A percentile compares a stretch with the other conserved stretches of the same genome.
phyloP scores from a whole-genome alignment of 768 basidiomycete species.

The Psilocybe sp. region DNA sequence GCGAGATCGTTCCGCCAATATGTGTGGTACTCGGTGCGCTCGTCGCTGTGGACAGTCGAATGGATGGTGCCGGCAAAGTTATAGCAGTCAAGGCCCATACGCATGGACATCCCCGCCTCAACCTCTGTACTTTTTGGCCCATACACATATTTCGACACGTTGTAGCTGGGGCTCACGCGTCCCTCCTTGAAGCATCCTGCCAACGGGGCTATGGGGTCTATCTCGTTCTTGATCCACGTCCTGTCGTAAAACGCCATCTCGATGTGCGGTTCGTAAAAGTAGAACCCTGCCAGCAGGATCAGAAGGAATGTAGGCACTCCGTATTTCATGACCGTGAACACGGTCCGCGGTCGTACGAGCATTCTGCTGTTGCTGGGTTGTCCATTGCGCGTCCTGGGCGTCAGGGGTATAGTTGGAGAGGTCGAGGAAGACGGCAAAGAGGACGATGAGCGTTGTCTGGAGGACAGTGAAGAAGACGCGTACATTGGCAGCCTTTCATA shows the following conservation, averaged over 20 bases:
- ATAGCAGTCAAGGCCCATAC: conserved; percentile 86
- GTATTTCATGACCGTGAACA: conserved; percentile 41
- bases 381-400: conserved; percentile 25
- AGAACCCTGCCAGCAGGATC: conserved; percentile 44
- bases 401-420: conserved; percentile 12
- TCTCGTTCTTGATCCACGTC: conserved; percentile 70
- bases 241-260: conserved; percentile 80
- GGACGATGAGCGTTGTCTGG: conserved; percentile 22
- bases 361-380: conserved; percentile 14
- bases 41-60: conserved; percentile 23
- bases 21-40: conserved; percentile 75
- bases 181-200: conserved; percentile 71
- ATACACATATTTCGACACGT: conserved; percentile 61
- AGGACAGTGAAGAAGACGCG: conserved; percentile 22
- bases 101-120: conserved; percentile 77
- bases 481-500: conserved; percentile 54
- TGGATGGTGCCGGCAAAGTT: conserved; percentile 83
- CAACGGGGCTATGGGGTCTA: conserved; percentile 62
- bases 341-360: conserved; percentile 32
- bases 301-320: conserved; percentile 35
- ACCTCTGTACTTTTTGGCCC: conserved; percentile 66
- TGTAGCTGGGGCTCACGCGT: conserved; percentile 63
- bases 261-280: conserved; percentile 79
- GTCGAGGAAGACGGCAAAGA: conserved; percentile 17
- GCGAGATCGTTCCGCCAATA: conserved; percentile 94